A percentile compares a stretch with the other conserved stretches of the same genome.
Conservation (phyloP, 169 alveolate genomes). For the Plasmodium inui region DNA sequence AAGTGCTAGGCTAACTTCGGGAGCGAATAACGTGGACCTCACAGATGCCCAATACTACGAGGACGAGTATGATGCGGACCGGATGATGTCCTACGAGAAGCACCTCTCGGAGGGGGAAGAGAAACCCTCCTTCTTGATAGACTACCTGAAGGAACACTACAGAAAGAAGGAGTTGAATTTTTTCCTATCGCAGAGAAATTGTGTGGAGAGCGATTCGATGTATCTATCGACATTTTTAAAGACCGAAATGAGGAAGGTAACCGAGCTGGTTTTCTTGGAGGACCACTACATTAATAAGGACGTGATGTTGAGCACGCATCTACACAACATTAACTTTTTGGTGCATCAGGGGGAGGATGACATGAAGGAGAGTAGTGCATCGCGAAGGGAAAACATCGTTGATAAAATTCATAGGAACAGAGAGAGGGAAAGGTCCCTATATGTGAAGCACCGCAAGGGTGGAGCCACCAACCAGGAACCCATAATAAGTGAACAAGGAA, state of each 20-base stretch:
- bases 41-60: neutral
- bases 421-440: conserved; percentile 13
- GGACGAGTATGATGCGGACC: neutral
- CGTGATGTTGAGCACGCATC: conserved; percentile 68
- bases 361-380: neutral
- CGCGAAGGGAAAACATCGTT: neutral
- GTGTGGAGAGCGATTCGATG: conserved; percentile 68
- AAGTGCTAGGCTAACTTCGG: neutral
- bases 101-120: conserved; percentile 25
- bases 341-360: neutral
- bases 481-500: neutral
- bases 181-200: neutral
- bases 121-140: conserved; percentile 16
- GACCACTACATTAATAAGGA: conserved; percentile 73
- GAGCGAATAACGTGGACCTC: neutral
- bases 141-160: conserved; percentile 32
- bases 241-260: conserved; percentile 58
- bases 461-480: neutral
- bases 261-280: conserved; percentile 42
- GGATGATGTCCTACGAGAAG: neutral
- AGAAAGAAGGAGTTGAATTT: conserved; percentile 18
- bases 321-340: conserved; percentile 26
- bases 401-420: conserved; percentile 7
- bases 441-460: conserved; percentile 3
- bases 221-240: conserved; percentile 39